Base-by-base conservation (phyloP, 2,329 filamentous ascomycete genomes). In the Fusarium tanahbumbuense region DNA sequence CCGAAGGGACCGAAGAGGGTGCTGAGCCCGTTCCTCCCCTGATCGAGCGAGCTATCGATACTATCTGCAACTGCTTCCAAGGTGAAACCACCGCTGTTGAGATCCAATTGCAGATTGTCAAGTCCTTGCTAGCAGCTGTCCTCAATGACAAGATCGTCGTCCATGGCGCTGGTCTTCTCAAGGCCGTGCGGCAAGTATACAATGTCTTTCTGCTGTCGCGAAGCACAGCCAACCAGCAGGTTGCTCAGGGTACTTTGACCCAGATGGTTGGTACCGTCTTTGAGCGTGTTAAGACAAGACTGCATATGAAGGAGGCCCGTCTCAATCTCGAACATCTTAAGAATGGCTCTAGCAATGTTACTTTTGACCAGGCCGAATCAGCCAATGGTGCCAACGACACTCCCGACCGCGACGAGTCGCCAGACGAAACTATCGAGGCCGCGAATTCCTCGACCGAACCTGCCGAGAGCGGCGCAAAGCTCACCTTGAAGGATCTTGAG, bases 181-280 rank as follows among this genome's bases (percentile, higher is more conserved):
- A 99, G 83, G 95, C 96, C 57, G 94, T 99, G 71, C 92, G 96
- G 73, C 93, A 98, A 81, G 97, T 98, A 62, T 99, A 99, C 85
- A 99, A 99, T 83, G 97, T 99, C 74, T 99, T 99, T 80, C 86
- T 99, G 64, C 89, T 98, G 53, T 98, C 95, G 72, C 94, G 96
- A 78, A 97, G 91, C 70, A 97, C 92, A 69, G 89, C 93, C 60
- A 99, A 98, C 78, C 96, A 99, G 83, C 94, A 97, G 80, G 93
- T 98, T 52, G 97, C 97, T 2, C 97, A 99, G 79, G 96, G 96
- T 5, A 98, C 96, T 6, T 84, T 99, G 76, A 97, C 95, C 6
- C 96, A 99, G 81, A 99, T 99, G 96, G 93, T 98, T 41, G 94
- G 95, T 71, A 98, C 95, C 2, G 96, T 99, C 5, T 99, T 99